These are phyloP conservation scores for Leishmania arabica DNA, from an alignment of 208 protist genomes.

Conservation along the genomic window DNA sequence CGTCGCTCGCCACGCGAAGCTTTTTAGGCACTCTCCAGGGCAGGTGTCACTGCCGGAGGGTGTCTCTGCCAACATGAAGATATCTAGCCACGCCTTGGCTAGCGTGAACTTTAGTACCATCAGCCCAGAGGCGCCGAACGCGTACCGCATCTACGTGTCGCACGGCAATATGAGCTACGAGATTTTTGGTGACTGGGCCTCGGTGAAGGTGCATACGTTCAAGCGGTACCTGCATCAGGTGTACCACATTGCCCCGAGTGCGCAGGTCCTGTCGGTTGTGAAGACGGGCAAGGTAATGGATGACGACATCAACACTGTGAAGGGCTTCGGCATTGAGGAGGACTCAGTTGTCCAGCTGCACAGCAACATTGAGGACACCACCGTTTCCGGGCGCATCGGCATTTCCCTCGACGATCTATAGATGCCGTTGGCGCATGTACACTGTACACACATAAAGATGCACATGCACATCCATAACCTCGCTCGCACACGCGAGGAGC, in stretches of 20 bases:
- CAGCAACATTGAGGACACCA: conserved; percentile 33
- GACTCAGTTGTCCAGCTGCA: conserved; percentile 71
- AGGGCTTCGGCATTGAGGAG: conserved; percentile 67
- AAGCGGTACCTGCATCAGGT: conserved; percentile 90
- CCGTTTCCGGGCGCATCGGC: conserved; percentile 21
- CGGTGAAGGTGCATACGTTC: conserved; percentile 85
- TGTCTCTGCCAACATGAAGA: conserved; percentile 37
- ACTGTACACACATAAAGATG: neutral
- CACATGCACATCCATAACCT: neutral
- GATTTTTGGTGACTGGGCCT: conserved; percentile 87
- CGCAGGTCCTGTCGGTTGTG: conserved; percentile 61
- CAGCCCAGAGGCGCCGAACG: conserved; percentile 76
- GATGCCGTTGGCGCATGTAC: neutral
- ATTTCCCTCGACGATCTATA: conserved; percentile 71
- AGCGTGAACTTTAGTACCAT: conserved; percentile 88
- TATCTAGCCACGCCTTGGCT: conserved; percentile 62
- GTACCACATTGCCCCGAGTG: conserved; percentile 69
- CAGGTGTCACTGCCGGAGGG: conserved; percentile 65
- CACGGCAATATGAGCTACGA: conserved; percentile 79
- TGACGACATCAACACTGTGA: conserved; percentile 78
- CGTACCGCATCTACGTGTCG: conserved; percentile 83
- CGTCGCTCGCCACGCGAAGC: conserved; percentile 67
- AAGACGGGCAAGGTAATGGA: conserved; percentile 65
- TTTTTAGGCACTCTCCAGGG: conserved; percentile 79
- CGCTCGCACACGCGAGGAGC: neutral